phyloP scores from a whole-genome alignment of 78 protist genomes.

The Creolimax fragrantissima region DNA sequence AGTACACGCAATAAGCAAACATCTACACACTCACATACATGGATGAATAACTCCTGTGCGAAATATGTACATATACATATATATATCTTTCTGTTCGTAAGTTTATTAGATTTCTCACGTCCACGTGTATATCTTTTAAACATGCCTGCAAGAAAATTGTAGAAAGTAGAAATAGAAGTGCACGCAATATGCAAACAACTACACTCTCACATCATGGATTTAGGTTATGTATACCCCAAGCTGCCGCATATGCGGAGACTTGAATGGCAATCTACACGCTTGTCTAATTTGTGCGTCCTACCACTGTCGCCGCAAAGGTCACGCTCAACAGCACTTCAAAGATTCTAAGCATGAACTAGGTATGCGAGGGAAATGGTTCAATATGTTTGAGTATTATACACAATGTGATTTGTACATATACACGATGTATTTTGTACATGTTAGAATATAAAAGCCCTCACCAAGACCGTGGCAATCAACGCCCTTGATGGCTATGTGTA shows the following conservation, averaged over 20 bases:
- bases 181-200: no score
- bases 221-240: neutral
- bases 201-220: no score
- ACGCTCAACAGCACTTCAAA: neutral
- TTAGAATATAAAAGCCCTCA: neutral
- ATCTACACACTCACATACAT: neutral
- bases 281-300: neutral
- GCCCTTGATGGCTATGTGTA: no score
- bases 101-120: neutral
- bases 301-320: neutral
- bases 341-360: neutral
- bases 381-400: no score
- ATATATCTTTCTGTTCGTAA: neutral
- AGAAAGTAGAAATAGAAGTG: no score
- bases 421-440: neutral
- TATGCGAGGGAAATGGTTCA: no score
- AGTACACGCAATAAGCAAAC: neutral
- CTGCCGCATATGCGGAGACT: neutral
- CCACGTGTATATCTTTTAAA: neutral
- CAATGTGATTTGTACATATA: neutral
- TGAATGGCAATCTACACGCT: neutral
- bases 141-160: no score
- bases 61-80: neutral
- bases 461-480: no score
- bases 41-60: neutral